Evolutionary conservation across 352 stramenopile species (phyloP).

Genomic region (Globisporangium apiculatum): DNA sequence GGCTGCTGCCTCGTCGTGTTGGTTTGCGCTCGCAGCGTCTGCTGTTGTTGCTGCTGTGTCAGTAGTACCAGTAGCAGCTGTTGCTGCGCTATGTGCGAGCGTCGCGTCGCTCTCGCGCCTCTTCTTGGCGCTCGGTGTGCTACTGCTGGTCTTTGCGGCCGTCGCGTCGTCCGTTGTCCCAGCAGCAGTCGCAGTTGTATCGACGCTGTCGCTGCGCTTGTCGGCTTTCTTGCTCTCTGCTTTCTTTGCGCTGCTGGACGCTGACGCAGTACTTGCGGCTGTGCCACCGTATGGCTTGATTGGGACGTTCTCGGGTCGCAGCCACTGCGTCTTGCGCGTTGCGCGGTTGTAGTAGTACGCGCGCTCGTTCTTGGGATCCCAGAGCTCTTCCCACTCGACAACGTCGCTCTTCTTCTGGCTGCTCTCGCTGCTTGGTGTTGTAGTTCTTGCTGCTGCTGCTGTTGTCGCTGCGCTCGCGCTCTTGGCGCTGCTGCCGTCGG

Average conservation of each 20-base stretch:
- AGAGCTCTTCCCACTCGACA: conserved; percentile 77
- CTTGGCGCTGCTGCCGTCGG: not conserved
- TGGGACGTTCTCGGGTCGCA: conserved; percentile 60
- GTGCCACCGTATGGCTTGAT: conserved; percentile 59
- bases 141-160: not conserved
- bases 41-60: not conserved
- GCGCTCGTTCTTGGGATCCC: conserved; percentile 81
- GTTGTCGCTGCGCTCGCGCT: not conserved
- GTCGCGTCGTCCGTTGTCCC: not conserved
- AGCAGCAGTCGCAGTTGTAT: not conserved
- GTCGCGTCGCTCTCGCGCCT: not conserved
- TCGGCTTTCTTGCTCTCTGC: conserved; percentile 12
- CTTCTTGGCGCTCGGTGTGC: not conserved
- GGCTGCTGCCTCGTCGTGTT: not conserved
- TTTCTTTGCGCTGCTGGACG: conserved; percentile 16
- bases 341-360: conserved; percentile 84
- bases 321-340: conserved; percentile 78
- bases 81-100: not conserved
- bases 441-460: not conserved
- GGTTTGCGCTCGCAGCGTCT: no score
- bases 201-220: not conserved
- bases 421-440: not conserved
- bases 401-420: conserved; percentile 16
- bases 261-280: not conserved
- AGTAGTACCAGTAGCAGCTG: not conserved